Conservation (phyloP, 1,139 yeast species). For the Lodderomyces elongisporus region DNA sequence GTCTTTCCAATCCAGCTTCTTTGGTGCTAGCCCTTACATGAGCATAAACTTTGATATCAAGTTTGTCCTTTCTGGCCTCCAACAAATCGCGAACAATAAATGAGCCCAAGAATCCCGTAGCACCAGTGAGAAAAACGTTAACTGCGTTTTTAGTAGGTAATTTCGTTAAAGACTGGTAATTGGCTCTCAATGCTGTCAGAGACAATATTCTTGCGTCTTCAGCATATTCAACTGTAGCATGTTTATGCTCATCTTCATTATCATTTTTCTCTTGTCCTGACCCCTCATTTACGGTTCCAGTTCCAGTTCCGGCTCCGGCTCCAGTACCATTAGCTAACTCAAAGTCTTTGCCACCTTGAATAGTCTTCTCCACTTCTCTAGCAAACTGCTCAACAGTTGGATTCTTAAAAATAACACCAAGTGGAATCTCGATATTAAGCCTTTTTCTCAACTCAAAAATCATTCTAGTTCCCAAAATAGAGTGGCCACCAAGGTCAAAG, state of each 20-base stretch:
- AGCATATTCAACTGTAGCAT: slow-evolving; percentile 49
- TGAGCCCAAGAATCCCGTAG: slow-evolving; percentile 94
- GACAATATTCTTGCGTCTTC: slow-evolving; percentile 67
- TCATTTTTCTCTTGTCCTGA: slow-evolving; percentile 7
- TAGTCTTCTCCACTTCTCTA: slow-evolving; percentile 55
- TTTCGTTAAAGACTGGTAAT: slow-evolving; percentile 27
- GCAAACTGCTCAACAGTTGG: slow-evolving; percentile 85
- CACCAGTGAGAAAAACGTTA: slow-evolving; percentile 87
- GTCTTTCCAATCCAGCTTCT: slow-evolving; percentile 67
- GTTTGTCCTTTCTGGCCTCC: slow-evolving; percentile 30
- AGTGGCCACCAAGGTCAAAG: slow-evolving; percentile 97
- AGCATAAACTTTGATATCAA: slow-evolving; percentile 61
- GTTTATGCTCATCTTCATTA: slow-evolving; percentile 10
- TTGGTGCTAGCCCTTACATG: slow-evolving; percentile 84
- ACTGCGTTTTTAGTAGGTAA: slow-evolving; percentile 34
- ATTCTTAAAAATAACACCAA: slow-evolving; percentile 82
- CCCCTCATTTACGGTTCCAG: slow-evolving; percentile 3
- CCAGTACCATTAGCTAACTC: slow-evolving; percentile 35
- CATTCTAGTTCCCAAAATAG: slow-evolving; percentile 95
- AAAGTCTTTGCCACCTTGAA: slow-evolving; percentile 44
- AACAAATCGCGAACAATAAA: slow-evolving; percentile 76
- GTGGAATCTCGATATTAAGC: slow-evolving; percentile 74
- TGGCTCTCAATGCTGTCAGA: slow-evolving; percentile 37
- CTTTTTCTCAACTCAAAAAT: slow-evolving; percentile 83
- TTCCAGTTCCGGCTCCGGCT: slow-evolving; percentile 6